These are phyloP conservation scores for Penicillium coprophilum DNA, from an alignment of 495 filamentous ascomycete species.

Conservation along the genomic window DNA sequence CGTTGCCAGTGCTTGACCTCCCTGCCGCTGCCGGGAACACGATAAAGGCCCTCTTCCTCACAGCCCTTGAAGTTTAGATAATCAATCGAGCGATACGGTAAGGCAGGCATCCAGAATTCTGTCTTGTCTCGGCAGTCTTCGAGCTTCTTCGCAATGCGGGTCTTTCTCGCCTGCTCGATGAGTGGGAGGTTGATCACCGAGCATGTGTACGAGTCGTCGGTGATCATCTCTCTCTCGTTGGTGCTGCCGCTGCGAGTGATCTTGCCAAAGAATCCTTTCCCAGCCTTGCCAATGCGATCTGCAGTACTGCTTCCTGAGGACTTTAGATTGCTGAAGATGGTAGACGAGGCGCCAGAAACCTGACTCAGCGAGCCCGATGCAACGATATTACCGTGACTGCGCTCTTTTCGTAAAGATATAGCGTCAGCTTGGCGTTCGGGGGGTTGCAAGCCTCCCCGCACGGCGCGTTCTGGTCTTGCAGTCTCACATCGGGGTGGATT, in stretches of 20 bases:
- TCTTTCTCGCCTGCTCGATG: slow-evolving; percentile 79
- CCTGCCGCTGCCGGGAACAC: slow-evolving; percentile 78
- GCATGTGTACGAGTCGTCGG: slow-evolving; percentile 73
- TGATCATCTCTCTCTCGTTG: slow-evolving; percentile 64
- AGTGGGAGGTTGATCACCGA: slow-evolving; percentile 78
- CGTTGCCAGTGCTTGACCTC: slow-evolving; percentile 86
- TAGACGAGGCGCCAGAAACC: slow-evolving; percentile 57
- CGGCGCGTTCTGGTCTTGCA: slow-evolving; percentile 58
- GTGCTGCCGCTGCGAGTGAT: slow-evolving; percentile 68
- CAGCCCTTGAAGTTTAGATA: slow-evolving; percentile 89
- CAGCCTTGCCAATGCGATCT: slow-evolving; percentile 66
- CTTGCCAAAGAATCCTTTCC: slow-evolving; percentile 77
- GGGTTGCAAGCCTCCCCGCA: slow-evolving; percentile 24
- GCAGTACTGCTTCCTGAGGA: slow-evolving; percentile 70
- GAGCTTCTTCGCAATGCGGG: slow-evolving; percentile 80
- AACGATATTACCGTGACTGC: slow-evolving; percentile 50
- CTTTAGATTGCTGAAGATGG: slow-evolving; percentile 71
- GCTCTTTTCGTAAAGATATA: slow-evolving; percentile 44
- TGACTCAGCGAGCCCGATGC: slow-evolving; percentile 63
- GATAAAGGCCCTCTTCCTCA: slow-evolving; percentile 86
- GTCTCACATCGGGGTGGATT: slow-evolving; percentile 57
- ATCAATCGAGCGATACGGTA: slow-evolving; percentile 89
- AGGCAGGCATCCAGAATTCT: slow-evolving; percentile 94
- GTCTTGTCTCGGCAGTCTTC: slow-evolving; percentile 87
- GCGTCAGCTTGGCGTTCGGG: slow-evolving; percentile 54